Percentiles rank a stretch among this genome's conserved stretches.
phyloP scores from a whole-genome alignment of 768 basidiomycete species.

The Pholiota conissans region DNA sequence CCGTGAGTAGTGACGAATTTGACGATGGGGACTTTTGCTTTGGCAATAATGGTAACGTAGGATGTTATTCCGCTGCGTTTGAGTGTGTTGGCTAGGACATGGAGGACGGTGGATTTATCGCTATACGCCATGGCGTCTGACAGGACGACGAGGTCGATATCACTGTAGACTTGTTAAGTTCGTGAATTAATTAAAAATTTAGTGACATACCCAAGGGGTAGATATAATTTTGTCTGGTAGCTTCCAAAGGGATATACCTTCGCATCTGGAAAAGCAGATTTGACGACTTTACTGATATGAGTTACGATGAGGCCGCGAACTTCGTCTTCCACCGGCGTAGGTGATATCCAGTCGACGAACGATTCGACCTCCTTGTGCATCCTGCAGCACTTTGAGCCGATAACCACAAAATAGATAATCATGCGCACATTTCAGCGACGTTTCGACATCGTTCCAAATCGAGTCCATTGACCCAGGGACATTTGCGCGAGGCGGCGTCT shows the following conservation, averaged over 20 bases:
- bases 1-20: slow-evolving; percentile 88
- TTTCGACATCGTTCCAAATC: slow-evolving; percentile 76
- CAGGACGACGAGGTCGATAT: slow-evolving; percentile 93
- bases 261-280: slow-evolving; percentile 73
- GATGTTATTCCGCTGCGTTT: slow-evolving; percentile 71
- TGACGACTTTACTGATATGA: slow-evolving; percentile 67
- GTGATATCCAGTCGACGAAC: slow-evolving; percentile 86
- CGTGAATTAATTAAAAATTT: slow-evolving; percentile 6
- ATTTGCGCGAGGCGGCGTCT: slow-evolving; percentile 52
- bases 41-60: slow-evolving; percentile 84
- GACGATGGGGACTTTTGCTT: slow-evolving; percentile 95
- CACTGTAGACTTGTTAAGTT: slow-evolving; percentile 48
- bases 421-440: slow-evolving; percentile 80
- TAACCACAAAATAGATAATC: not conserved
- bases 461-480: slow-evolving; percentile 70
- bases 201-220: slow-evolving; percentile 79
- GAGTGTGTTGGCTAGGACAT: slow-evolving; percentile 75
- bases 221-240: slow-evolving; percentile 90
- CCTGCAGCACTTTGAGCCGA: slow-evolving; percentile 40
- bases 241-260: slow-evolving; percentile 87
- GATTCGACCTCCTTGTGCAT: slow-evolving; percentile 85
- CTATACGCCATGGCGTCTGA: slow-evolving; percentile 73
- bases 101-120: slow-evolving; percentile 68
- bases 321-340: slow-evolving; percentile 83
- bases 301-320: slow-evolving; percentile 72